Percentiles rank a stretch among this genome's conserved stretches.
Evolutionary conservation across 352 stramenopile genomes (phyloP).

Genomic region (Phytophthora melonis): DNA sequence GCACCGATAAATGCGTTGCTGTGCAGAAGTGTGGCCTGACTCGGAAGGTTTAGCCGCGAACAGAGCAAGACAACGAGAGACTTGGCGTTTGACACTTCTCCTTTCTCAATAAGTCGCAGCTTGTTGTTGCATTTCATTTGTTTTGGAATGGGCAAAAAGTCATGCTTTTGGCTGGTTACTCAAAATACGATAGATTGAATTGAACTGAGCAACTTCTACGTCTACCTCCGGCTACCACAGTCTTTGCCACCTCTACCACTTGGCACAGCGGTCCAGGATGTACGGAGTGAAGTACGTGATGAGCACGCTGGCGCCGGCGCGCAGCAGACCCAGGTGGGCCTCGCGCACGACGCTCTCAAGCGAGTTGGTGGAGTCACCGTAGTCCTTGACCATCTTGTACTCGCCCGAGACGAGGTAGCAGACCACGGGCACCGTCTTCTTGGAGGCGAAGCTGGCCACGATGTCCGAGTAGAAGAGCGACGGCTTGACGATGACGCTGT

Average conservation of each 20-base stretch:
- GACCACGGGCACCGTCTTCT: constrained; percentile 95
- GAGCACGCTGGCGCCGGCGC: constrained; percentile 97
- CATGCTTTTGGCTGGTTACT: no score
- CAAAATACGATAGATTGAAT: no score
- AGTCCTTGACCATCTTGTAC: constrained; percentile 99
- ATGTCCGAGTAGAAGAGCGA: constrained; percentile 99
- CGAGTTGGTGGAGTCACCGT: constrained; percentile 83
- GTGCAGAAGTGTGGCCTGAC: constrained; percentile 89
- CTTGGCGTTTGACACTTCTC: constrained; percentile 78
- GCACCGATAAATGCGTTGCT: constrained; percentile 90
- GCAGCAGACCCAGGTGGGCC: constrained; percentile 80
- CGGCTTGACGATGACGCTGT: constrained; percentile 99
- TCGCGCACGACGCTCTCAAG: constrained; percentile 89
- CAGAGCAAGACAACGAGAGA: constrained; percentile 93
- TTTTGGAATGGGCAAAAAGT: no score
- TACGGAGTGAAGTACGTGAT: constrained; percentile 98
- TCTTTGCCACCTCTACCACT: constrained; percentile 55
- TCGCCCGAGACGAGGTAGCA: constrained; percentile 99
- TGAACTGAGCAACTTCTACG: neutral
- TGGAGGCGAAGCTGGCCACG: constrained; percentile 93
- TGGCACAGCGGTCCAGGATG: constrained; percentile 84
- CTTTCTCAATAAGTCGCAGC: no score
- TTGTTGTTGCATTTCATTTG: no score
- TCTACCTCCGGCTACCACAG: neutral
- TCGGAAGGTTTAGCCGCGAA: constrained; percentile 95